A percentile compares a stretch with the other conserved stretches of the same genome.
Conservation (phyloP, 2,329 filamentous ascomycete species). For the Cladosporium sp. region DNA sequence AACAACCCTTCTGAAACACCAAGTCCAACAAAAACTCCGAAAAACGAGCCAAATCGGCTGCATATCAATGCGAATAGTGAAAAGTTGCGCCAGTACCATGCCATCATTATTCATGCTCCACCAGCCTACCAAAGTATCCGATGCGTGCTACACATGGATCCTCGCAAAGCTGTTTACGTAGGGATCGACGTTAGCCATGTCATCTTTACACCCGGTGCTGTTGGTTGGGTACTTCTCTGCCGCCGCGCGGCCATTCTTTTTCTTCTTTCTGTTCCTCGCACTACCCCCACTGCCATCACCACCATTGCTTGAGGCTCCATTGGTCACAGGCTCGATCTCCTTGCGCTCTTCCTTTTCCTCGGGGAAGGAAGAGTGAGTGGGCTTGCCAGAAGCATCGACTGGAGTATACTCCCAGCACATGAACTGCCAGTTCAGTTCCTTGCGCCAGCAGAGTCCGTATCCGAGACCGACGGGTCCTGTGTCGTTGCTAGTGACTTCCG, state of each 20-base stretch:
- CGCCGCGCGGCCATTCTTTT: slow-evolving; percentile 5
- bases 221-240: slow-evolving; percentile 12
- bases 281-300: not conserved
- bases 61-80: not conserved
- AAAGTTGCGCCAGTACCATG: slow-evolving; percentile 16
- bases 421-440: slow-evolving; percentile 81
- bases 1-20: not conserved
- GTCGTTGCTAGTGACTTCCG: slow-evolving; percentile 51
- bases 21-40: slow-evolving; percentile 1
- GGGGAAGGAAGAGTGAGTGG: slow-evolving; percentile 4
- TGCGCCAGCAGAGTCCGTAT: slow-evolving; percentile 62
- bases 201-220: slow-evolving; percentile 7
- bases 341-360: slow-evolving; percentile 1
- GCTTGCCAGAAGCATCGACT: slow-evolving; percentile 13
- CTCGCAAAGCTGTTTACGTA: slow-evolving; percentile 32
- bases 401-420: slow-evolving; percentile 65
- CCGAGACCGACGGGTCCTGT: slow-evolving; percentile 36
- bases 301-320: not conserved
- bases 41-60: not conserved
- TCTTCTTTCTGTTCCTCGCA: slow-evolving; percentile 10
- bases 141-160: slow-evolving; percentile 34
- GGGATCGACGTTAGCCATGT: slow-evolving; percentile 27
- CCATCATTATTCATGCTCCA: slow-evolving; percentile 28
- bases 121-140: slow-evolving; percentile 27
- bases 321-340: not conserved